Evolutionary conservation across 2,329 filamentous ascomycete species (phyloP).

Genomic region (Apiospora kogelbergensis): DNA sequence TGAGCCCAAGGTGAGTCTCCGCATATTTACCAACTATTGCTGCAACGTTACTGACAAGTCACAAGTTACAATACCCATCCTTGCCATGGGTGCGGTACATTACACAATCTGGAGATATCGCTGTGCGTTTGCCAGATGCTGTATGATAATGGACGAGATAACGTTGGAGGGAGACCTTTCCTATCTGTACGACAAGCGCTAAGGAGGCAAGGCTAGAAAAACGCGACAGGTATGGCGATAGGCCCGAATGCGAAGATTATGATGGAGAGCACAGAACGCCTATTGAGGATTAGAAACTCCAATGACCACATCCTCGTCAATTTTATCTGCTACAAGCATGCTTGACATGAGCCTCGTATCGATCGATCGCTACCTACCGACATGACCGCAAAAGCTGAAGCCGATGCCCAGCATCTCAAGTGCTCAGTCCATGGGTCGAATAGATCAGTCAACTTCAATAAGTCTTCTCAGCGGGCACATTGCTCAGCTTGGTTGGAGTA

Average conservation of each 20-base stretch:
- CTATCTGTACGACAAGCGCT: background rate
- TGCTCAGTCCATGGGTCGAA: background rate
- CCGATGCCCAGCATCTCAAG: background rate
- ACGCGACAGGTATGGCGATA: constrained; percentile 9
- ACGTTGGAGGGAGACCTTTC: background rate
- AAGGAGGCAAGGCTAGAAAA: constrained; percentile 12
- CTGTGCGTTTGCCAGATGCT: constrained; percentile 89
- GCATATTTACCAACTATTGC: background rate
- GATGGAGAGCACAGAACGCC: background rate
- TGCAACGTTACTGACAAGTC: background rate
- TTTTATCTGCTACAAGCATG: background rate
- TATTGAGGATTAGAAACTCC: background rate
- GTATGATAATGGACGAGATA: background rate
- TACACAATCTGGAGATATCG: constrained; percentile 95
- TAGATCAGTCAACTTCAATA: background rate
- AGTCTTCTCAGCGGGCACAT: background rate
- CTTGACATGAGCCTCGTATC: background rate
- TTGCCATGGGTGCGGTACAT: constrained; percentile 98
- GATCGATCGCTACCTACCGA: no score
- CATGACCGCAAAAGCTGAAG: background rate
- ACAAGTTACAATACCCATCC: constrained; percentile 92
- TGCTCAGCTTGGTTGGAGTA: background rate
- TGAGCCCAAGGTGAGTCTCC: constrained; percentile 82
- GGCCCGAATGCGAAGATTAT: background rate
- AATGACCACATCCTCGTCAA: background rate